phyloP scores from a whole-genome alignment of 148 eudicot genomes.

The Rheum nobile region DNA sequence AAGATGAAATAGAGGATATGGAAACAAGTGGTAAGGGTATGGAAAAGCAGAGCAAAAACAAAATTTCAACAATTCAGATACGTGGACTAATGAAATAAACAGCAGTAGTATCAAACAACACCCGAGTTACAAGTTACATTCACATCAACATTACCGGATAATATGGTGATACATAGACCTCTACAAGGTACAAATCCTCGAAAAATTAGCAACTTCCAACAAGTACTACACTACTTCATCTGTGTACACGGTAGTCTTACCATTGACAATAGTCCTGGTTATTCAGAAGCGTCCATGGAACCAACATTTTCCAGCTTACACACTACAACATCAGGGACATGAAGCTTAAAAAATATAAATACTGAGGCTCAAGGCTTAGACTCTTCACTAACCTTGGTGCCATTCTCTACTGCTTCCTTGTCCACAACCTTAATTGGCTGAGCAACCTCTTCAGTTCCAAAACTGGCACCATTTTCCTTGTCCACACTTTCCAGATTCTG shows the following conservation, averaged over 20 bases:
- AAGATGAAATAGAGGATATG: too few species aligned
- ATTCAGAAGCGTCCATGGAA: not conserved
- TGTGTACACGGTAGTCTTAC: slow-evolving; percentile 2
- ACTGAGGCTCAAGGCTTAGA: not conserved
- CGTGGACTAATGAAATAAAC: not conserved
- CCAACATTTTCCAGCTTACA: not conserved
- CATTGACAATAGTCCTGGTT: not conserved
- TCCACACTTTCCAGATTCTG: not conserved
- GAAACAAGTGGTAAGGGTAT: too few species aligned
- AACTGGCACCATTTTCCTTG: not conserved
- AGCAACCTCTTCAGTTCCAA: not conserved
- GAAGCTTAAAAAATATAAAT: not conserved
- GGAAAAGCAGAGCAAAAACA: not conserved
- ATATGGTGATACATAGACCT: not conserved
- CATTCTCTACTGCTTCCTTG: slow-evolving; percentile 1
- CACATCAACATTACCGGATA: not conserved
- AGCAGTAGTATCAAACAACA: not conserved
- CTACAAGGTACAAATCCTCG: slow-evolving; percentile 2
- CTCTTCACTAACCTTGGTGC: not conserved
- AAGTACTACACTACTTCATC: not conserved
- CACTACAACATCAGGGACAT: not conserved
- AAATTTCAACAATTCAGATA: not conserved
- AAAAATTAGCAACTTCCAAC: not conserved
- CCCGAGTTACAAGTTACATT: not conserved
- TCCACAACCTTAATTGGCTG: not conserved